A percentile compares a stretch with the other conserved stretches of the same genome.
phyloP scores from a whole-genome alignment of 1,284 basidiomycete genomes.

The Puccinia polysora region DNA sequence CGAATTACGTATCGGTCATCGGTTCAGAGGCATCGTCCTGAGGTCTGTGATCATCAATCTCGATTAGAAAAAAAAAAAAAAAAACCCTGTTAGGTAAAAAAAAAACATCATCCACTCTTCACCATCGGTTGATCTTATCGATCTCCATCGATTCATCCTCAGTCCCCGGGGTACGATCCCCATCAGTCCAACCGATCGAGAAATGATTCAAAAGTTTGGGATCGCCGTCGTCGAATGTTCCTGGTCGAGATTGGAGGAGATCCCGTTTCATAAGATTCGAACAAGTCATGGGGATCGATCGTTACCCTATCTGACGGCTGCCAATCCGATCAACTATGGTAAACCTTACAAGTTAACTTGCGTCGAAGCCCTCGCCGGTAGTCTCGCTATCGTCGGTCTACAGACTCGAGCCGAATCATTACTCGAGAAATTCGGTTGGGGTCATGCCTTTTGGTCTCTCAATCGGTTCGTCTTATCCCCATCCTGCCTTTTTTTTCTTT shows the following conservation, averaged over 20 bases:
- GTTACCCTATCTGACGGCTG: conserved; percentile 81
- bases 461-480: conserved; percentile 41
- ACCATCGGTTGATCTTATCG: no score
- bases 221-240: conserved; percentile 95
- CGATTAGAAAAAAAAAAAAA: conserved; percentile 27
- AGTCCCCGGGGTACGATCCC: conserved; percentile 78
- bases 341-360: conserved; percentile 79
- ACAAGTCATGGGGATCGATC: conserved; percentile 85
- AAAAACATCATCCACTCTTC: no score
- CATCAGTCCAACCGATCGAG: conserved; percentile 76
- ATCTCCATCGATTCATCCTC: no score
- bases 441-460: conserved; percentile 9
- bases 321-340: conserved; percentile 91
- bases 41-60: conserved; percentile 61
- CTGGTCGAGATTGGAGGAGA: conserved; percentile 89
- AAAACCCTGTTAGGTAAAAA: conserved; percentile 4
- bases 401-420: conserved; percentile 71
- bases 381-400: conserved; percentile 85
- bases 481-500: conserved; percentile 81
- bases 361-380: conserved; percentile 85
- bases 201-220: conserved; percentile 70
- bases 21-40: conserved; percentile 85
- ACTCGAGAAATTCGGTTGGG: conserved; percentile 46
- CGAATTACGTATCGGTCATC: conserved; percentile 74
- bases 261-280: conserved; percentile 88